Evolutionary conservation across 768 basidiomycete species (phyloP).

Genomic region (Auricularia heimuer): DNA sequence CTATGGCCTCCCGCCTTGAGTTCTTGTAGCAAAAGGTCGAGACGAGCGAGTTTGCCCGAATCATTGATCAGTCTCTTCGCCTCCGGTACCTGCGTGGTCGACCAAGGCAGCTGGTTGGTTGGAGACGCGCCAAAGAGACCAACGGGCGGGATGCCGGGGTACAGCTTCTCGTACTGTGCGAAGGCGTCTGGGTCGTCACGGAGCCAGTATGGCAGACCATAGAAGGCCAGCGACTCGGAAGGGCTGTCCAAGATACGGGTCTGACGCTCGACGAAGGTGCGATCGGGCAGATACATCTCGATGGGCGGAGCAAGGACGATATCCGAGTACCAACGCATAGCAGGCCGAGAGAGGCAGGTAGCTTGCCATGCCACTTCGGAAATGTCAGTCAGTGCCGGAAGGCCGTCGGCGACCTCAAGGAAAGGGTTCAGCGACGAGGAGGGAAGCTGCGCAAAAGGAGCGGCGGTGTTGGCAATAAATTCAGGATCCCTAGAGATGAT

Average conservation of each 20-base stretch:
- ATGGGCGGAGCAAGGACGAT: slow-evolving; percentile 80
- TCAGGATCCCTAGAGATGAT: slow-evolving; percentile 37
- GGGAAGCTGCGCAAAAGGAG: slow-evolving; percentile 29
- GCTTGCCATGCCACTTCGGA: slow-evolving; percentile 49
- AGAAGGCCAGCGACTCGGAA: slow-evolving; percentile 66
- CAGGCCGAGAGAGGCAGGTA: slow-evolving; percentile 75
- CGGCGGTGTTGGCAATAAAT: slow-evolving; percentile 34
- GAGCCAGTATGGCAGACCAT: slow-evolving; percentile 66
- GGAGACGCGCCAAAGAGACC: slow-evolving; percentile 67
- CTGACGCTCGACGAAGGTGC: slow-evolving; percentile 70
- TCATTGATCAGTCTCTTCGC: slow-evolving; percentile 92
- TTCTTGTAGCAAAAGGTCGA: slow-evolving; percentile 83
- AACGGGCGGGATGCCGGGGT: slow-evolving; percentile 51
- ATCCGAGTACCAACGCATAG: slow-evolving; percentile 80
- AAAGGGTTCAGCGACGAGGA: slow-evolving; percentile 19
- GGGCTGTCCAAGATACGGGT: slow-evolving; percentile 52
- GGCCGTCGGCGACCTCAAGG: slow-evolving; percentile 29
- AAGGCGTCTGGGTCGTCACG: slow-evolving; percentile 49
- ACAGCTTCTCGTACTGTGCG: slow-evolving; percentile 31
- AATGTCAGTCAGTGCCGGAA: slow-evolving; percentile 54
- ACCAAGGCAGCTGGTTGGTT: slow-evolving; percentile 61
- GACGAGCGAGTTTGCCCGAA: slow-evolving; percentile 87
- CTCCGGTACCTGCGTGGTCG: slow-evolving; percentile 88
- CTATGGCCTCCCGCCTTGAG: slow-evolving; percentile 90
- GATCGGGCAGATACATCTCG: slow-evolving; percentile 57